Percentiles rank a stretch among this genome's conserved stretches.
Evolutionary conservation across 805 yeast genomes (phyloP).

Genomic region (Starmerella roubikii): DNA sequence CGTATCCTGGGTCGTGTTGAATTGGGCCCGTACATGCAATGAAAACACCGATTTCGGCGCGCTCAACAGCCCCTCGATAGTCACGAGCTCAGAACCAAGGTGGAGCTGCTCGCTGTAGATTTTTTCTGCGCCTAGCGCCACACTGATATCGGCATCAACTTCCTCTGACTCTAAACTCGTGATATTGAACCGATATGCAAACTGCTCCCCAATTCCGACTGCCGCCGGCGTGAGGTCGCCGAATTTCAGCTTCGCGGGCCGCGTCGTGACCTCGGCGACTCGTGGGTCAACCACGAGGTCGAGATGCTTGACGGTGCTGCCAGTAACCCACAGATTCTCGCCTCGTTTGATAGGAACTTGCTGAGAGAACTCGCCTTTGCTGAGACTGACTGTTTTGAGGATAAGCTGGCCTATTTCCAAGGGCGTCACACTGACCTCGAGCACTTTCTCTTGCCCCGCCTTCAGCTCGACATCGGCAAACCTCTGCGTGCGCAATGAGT

Average conservation of each 20-base stretch:
- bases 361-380: conserved; percentile 11
- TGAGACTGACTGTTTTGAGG: conserved; percentile 13
- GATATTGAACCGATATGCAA: conserved; percentile 13
- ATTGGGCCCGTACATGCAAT: conserved; percentile 8
- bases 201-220: conserved; percentile 22
- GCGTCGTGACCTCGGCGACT: conserved; percentile 16
- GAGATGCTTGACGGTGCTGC: conserved; percentile 7
- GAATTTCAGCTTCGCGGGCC: conserved; percentile 23
- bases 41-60: conserved; percentile 12
- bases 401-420: conserved; percentile 21
- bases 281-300: conserved; percentile 3
- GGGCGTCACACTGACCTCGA: conserved; percentile 21
- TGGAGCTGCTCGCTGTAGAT: not conserved
- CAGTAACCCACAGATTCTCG: not conserved
- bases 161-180: conserved; percentile 22
- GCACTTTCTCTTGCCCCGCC: conserved; percentile 4
- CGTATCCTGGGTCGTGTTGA: conserved; percentile 20
- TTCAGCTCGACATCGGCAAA: conserved; percentile 5
- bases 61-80: conserved; percentile 2
- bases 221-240: conserved; percentile 12
- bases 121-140: not conserved
- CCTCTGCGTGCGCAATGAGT: conserved; percentile 11
- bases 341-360: conserved; percentile 3
- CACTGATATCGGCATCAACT: conserved; percentile 14
- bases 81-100: not conserved